phyloP scores from a whole-genome alignment of 768 basidiomycete genomes.

The Scleroderma bovista region DNA sequence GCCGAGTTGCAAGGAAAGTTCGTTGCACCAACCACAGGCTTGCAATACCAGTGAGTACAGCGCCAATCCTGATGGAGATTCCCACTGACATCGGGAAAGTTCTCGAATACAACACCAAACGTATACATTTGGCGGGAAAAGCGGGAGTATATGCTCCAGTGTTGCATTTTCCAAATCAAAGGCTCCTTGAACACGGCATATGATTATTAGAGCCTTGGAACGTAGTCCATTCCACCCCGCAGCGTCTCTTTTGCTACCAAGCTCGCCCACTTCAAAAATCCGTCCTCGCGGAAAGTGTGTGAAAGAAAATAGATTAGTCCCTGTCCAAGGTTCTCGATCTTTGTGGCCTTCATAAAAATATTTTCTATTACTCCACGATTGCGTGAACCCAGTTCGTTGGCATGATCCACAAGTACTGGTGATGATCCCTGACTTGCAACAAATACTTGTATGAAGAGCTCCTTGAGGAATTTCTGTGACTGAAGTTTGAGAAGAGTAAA shows the following conservation, averaged over 20 bases:
- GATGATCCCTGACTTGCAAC: slow-evolving; percentile 69
- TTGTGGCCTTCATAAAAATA: slow-evolving; percentile 70
- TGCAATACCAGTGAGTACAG: slow-evolving; percentile 58
- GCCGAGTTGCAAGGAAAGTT: slow-evolving; percentile 61
- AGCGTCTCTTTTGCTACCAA: slow-evolving; percentile 66
- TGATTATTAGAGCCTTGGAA: slow-evolving; percentile 27
- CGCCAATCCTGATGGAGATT: neutral
- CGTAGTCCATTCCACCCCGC: slow-evolving; percentile 54
- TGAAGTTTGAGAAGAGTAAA: slow-evolving; percentile 69
- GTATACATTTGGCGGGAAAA: slow-evolving; percentile 73
- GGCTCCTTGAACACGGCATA: neutral
- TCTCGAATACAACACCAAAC: slow-evolving; percentile 69
- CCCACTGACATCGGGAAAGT: slow-evolving; percentile 33
- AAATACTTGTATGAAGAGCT: slow-evolving; percentile 65
- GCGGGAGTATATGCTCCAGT: slow-evolving; percentile 62
- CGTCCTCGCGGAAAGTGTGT: slow-evolving; percentile 35
- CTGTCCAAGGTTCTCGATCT: slow-evolving; percentile 59
- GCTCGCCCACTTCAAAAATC: slow-evolving; percentile 61
- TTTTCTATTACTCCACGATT: slow-evolving; percentile 66
- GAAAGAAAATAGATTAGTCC: slow-evolving; percentile 72
- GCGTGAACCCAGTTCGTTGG: slow-evolving; percentile 35
- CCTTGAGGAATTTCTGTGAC: slow-evolving; percentile 60
- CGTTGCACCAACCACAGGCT: slow-evolving; percentile 37
- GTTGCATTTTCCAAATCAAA: slow-evolving; percentile 59
- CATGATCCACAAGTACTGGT: slow-evolving; percentile 47